Evolutionary conservation across 139 green algal genomes (phyloP), one percentile per base, ranked within the genome.

Genomic region (Micractinium conductrix): DNA sequence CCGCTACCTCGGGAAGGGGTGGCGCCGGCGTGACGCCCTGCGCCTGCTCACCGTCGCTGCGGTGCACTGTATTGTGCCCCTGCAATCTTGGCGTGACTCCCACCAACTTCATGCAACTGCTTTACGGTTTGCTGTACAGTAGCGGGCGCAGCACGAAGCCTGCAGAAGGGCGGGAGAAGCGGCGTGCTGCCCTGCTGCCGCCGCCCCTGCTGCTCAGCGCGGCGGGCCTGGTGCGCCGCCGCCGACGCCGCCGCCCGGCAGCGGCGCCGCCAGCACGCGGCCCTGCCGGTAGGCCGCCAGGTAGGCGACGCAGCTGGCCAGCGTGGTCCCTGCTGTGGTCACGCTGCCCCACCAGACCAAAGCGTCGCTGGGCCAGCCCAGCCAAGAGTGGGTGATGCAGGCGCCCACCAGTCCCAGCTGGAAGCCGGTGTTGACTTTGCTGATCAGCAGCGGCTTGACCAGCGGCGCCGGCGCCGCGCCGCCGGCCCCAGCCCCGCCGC

Each of bases 371-470:
- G 94, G 93, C 91, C 88, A 91, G 2, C 84, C 90, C 79, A 93
- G 85, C 90, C 88, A 92, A 14, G 88, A 84, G 30, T 90, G 76
- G 17, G 70, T 81, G 62, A 98, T 88, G 84, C 91, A 96, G 3
- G 85, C 87, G 2, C 78, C 91, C 37, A 97, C 78, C 19, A 98
- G 81, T 17, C 70, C 70, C 76, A 98, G 84, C 86, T 97, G 94
- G 24, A 98, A 78, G 73, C 90, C 93, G 8, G 96, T 98, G 85
- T 98, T 98, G 19, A 95, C 85, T 38, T 85, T 85, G 88, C 92
- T 96, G 33, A 97, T 89, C 50, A 95, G 83, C 72, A 97, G 80
- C 0, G 95, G 95, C 81, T 91, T 70, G n/a, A 96, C 84, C 78
- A 86, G 71, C 1, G 78, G 71, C 8, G 84, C 91, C 21, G 80